Evolutionary conservation across 371 early-diverging fungal species (phyloP).

Genomic region (Mortierella sp.): DNA sequence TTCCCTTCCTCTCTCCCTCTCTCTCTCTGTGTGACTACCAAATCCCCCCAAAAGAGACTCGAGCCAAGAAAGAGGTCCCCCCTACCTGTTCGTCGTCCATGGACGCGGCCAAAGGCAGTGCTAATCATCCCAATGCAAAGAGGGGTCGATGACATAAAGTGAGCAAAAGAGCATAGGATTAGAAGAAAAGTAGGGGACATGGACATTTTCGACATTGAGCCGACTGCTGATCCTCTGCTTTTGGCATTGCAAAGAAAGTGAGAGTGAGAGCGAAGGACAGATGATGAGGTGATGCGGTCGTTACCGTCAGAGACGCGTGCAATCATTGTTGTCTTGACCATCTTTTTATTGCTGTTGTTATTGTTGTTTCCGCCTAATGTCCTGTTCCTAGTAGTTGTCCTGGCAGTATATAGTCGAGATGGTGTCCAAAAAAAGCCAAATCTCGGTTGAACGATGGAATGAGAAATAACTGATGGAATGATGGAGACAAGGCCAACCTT

Average conservation of each 20-base stretch:
- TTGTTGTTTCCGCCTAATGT: too few species aligned
- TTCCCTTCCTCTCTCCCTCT: not conserved
- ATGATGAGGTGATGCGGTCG: not conserved
- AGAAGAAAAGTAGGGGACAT: not conserved
- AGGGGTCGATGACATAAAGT: too few species aligned
- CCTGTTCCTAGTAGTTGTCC: too few species aligned
- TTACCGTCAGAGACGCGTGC: slow-evolving; percentile 91
- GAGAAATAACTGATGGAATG: too few species aligned
- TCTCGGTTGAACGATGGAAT: too few species aligned
- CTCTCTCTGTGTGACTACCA: not conserved
- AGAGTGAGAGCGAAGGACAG: not conserved
- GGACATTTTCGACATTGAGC: not conserved
- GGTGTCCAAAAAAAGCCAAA: too few species aligned
- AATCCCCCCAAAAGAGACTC: too few species aligned
- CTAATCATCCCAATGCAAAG: slow-evolving; percentile 13
- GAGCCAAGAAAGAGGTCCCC: slow-evolving; percentile 1
- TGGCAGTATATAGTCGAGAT: too few species aligned
- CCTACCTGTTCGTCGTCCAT: slow-evolving; percentile 97
- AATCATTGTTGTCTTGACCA: slow-evolving; percentile 96
- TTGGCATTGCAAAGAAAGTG: too few species aligned
- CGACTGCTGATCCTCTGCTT: too few species aligned
- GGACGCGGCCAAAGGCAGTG: slow-evolving; percentile 94
- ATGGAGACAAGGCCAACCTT: too few species aligned
- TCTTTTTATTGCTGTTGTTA: slow-evolving; percentile 54
- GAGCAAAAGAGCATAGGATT: too few species aligned